phyloP scores from a whole-genome alignment of 2,329 filamentous ascomycete species.

The Calonectria multiphialidica region DNA sequence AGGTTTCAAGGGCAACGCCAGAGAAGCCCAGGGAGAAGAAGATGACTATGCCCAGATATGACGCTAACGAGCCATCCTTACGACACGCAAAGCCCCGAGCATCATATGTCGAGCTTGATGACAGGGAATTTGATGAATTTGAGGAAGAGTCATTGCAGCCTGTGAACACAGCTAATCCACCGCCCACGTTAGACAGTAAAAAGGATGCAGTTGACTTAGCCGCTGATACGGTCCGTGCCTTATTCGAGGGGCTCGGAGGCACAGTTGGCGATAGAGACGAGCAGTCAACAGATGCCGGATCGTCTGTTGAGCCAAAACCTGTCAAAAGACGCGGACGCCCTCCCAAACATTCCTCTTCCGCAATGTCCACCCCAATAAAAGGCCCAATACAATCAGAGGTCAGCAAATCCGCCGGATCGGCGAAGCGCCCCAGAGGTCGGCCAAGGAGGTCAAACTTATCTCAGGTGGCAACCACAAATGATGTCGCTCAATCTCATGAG shows the following conservation, averaged over 20 bases:
- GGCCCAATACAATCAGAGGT: not conserved
- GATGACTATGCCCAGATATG: constrained; percentile 44
- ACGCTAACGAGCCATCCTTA: constrained; percentile 61
- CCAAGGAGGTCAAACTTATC: constrained; percentile 41
- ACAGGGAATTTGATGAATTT: constrained; percentile 53
- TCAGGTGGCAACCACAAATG: constrained; percentile 22
- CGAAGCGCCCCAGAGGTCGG: constrained; percentile 44
- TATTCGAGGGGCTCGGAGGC: constrained; percentile 37
- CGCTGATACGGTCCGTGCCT: constrained; percentile 47
- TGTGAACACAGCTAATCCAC: constrained; percentile 1
- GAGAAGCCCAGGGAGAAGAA: constrained; percentile 33
- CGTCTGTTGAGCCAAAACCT: constrained; percentile 15
- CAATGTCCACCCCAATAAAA: constrained; percentile 8
- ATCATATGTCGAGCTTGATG: constrained; percentile 64
- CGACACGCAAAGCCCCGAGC: constrained; percentile 65
- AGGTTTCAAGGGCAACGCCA: constrained; percentile 24
- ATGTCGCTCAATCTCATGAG: not conserved
- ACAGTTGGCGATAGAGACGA: constrained; percentile 2
- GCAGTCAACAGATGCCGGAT: constrained; percentile 6
- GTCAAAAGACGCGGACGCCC: constrained; percentile 48
- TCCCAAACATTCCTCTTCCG: constrained; percentile 41
- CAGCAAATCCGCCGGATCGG: constrained; percentile 11
- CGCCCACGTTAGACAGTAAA: constrained; percentile 13
- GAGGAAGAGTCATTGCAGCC: constrained; percentile 55
- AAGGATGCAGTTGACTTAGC: constrained; percentile 55